Conservation (phyloP, 2,329 filamentous ascomycete species). For the Helicocarpus griseus region DNA sequence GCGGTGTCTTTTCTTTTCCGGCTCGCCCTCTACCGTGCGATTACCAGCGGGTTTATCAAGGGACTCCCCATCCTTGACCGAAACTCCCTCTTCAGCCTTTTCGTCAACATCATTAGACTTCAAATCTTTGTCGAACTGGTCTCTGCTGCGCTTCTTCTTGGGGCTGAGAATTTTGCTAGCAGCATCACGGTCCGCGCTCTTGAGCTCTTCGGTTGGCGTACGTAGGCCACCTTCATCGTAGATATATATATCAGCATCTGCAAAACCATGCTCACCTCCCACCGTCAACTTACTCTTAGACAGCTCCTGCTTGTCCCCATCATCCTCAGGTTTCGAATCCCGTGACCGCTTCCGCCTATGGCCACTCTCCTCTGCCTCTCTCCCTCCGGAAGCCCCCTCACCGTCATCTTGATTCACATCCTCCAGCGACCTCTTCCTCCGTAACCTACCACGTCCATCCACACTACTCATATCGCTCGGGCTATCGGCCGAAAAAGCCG, state of each 20-base stretch:
- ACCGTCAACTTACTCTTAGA: neutral
- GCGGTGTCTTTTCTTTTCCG: conserved; percentile 36
- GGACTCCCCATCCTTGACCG: conserved; percentile 2
- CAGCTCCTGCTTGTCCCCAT: neutral
- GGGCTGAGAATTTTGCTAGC: conserved; percentile 22
- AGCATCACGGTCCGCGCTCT: conserved; percentile 12
- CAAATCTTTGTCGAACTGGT: conserved; percentile 31
- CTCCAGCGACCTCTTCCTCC: conserved; percentile 35
- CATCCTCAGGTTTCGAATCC: conserved; percentile 17
- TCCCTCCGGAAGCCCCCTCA: conserved; percentile 1
- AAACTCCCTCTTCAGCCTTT: conserved; percentile 7
- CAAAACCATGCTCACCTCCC: neutral
- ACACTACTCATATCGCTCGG: conserved; percentile 17
- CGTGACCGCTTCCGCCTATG: conserved; percentile 27
- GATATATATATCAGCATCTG: neutral
- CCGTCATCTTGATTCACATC: conserved; percentile 28
- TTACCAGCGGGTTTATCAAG: conserved; percentile 6
- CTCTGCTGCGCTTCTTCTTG: conserved; percentile 36
- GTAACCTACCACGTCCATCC: conserved; percentile 25
- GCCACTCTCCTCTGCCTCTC: conserved; percentile 15
- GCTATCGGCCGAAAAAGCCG: conserved; percentile 7
- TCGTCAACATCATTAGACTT: conserved; percentile 14
- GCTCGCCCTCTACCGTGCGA: conserved; percentile 22
- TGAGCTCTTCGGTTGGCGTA: conserved; percentile 10
- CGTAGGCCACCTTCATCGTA: conserved; percentile 6